phyloP scores from a whole-genome alignment of 768 basidiomycete genomes.

The Boletellus ananas region DNA sequence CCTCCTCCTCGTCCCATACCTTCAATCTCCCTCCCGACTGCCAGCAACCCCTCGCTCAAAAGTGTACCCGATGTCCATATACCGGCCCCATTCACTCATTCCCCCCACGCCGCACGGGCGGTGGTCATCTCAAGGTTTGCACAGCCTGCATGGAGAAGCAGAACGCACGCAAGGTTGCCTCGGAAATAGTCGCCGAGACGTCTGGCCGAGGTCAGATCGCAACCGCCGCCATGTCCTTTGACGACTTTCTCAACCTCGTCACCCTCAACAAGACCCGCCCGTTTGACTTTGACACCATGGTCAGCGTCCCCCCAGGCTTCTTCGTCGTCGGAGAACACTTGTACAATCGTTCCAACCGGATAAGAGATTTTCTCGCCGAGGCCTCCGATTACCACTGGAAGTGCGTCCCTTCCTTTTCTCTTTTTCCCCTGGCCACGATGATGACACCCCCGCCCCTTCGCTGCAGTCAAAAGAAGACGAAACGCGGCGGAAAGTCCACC shows the following conservation, averaged over 20 bases:
- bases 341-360: constrained; percentile 34
- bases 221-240: constrained; percentile 32
- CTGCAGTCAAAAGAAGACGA: constrained; percentile 32
- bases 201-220: constrained; percentile 34
- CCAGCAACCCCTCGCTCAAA: constrained; percentile 20
- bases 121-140: constrained; percentile 32
- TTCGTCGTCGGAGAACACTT: constrained; percentile 32
- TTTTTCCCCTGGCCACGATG: not conserved
- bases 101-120: constrained; percentile 29
- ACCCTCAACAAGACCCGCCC: constrained; percentile 31
- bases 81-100: constrained; percentile 26
- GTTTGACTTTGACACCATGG: constrained; percentile 35
- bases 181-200: constrained; percentile 25
- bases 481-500: constrained; percentile 33
- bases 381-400: constrained; percentile 36
- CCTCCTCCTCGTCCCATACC: constrained; percentile 16
- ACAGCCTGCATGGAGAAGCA: constrained; percentile 33
- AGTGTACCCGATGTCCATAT: constrained; percentile 32
- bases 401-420: constrained; percentile 14
- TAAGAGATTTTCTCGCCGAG: constrained; percentile 33
- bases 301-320: constrained; percentile 30
- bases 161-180: constrained; percentile 31
- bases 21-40: constrained; percentile 20
- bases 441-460: not conserved
- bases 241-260: constrained; percentile 32